Evolutionary conservation across 495 filamentous ascomycete genomes (phyloP), one percentile per base, ranked within the genome.

Genomic region (Daldinia loculata): DNA sequence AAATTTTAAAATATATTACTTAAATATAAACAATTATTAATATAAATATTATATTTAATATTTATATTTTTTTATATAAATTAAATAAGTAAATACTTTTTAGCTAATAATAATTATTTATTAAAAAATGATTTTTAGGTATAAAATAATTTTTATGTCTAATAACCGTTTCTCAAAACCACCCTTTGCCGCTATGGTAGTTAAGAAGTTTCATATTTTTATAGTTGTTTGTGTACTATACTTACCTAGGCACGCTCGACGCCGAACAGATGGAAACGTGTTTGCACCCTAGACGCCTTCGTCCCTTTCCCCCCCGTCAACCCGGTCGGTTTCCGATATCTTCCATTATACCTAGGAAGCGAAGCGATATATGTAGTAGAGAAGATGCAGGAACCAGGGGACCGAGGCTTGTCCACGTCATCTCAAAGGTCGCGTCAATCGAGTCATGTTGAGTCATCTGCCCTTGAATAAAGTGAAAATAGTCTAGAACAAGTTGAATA

Each of bases 391-490:
- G 63, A 63, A 71, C 69, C 26, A 53, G 56, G 43, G 52, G 19
- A 14, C 24, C 19, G 39, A 58, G 51, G 63, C 57, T 55, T 71
- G 64, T 72, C 58, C 69, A 72, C 63, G 69, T 72, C 69, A 72
- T 51, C 55, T 51, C 34, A 6, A 63, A 53, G 38, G 38, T 58
- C 36, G 29, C 43, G 32, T 38, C 24, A 17, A 32, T 26, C 69
- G 69, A 67, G 58, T 67, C 69, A 67, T 52, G 63, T 45, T 29
- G 32, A 58, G 41, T 62, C 63, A 58, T 66, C 17, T 51, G 30
- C 32, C 9, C 30, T 39, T 39, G 56, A 65, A 56, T 65, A 61
- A 65, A 51, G 6, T 36, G 34, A 36, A 58, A 43, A 30, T 59
- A 63, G 38, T 62, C 56, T 63, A 34, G 29, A 41, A 27, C 12